Conservation (phyloP, 1,284 basidiomycete species). For the Microbotryum scabiosae region DNA sequence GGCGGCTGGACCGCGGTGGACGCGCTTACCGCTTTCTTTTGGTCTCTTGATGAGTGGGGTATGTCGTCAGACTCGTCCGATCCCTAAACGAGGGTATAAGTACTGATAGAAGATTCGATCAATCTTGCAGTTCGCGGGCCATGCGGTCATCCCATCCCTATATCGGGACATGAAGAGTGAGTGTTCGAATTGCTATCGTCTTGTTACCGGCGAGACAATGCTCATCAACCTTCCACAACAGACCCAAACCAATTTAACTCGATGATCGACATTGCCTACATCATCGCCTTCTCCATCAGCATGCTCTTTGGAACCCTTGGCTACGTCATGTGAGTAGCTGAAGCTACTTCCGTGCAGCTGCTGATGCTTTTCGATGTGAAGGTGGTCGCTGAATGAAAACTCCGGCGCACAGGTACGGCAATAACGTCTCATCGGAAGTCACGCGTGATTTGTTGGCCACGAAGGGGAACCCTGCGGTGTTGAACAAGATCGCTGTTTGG, state of each 20-base stretch:
- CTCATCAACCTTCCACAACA: slow-evolving; percentile 27
- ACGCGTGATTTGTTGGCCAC: slow-evolving; percentile 73
- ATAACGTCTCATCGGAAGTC: slow-evolving; percentile 57
- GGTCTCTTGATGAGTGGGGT: slow-evolving; percentile 94
- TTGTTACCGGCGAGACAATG: not conserved
- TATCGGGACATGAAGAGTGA: slow-evolving; percentile 67
- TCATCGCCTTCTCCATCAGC: slow-evolving; percentile 70
- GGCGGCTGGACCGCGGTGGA: slow-evolving; percentile 51
- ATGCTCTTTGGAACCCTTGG: slow-evolving; percentile 72
- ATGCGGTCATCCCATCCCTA: slow-evolving; percentile 83
- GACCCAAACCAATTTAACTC: slow-evolving; percentile 69
- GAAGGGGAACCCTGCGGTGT: slow-evolving; percentile 59
- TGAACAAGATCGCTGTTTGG: slow-evolving; percentile 77
- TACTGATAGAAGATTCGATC: not conserved
- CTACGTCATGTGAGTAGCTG: slow-evolving; percentile 59
- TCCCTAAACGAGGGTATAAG: not conserved
- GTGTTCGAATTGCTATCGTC: not conserved
- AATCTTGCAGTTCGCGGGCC: slow-evolving; percentile 65
- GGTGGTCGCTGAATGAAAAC: not conserved
- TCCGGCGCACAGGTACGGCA: slow-evolving; percentile 51
- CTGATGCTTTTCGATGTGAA: not conserved
- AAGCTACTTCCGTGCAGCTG: not conserved
- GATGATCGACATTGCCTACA: slow-evolving; percentile 81
- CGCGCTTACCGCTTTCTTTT: slow-evolving; percentile 54
- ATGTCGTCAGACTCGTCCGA: slow-evolving; percentile 34